phyloP scores from a whole-genome alignment of 2,329 filamentous ascomycete species.

The Nigrospora osmanthi region DNA sequence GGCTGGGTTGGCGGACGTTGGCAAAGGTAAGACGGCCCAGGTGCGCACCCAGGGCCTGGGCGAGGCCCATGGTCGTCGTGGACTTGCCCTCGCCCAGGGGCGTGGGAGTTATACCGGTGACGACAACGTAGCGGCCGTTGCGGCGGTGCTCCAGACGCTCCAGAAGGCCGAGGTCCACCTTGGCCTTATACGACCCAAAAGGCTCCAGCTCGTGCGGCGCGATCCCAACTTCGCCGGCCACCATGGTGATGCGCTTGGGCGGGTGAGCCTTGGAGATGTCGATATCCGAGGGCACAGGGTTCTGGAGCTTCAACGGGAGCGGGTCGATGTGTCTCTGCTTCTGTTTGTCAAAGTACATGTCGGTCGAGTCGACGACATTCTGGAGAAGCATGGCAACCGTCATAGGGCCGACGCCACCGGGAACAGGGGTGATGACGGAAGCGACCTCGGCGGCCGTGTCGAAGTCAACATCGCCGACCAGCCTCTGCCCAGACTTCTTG shows the following conservation, averaged over 20 bases:
- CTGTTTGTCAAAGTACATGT: constrained; percentile 72
- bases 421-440: constrained; percentile 90
- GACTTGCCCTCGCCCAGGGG: constrained; percentile 97
- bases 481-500: constrained; percentile 84
- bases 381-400: constrained; percentile 97
- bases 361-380: constrained; percentile 86
- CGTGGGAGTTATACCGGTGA: constrained; percentile 94
- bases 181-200: constrained; percentile 92
- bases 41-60: constrained; percentile 86
- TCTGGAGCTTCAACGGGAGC: constrained; percentile 70
- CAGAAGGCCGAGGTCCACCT: constrained; percentile 77
- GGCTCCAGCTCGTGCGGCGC: constrained; percentile 84
- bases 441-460: constrained; percentile 78
- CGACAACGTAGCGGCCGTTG: constrained; percentile 85
- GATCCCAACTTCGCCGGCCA: constrained; percentile 85
- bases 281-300: constrained; percentile 91
- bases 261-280: constrained; percentile 81
- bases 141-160: constrained; percentile 79
- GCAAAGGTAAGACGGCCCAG: constrained; percentile 84
- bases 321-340: constrained; percentile 74
- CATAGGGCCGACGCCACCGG: constrained; percentile 96
- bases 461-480: constrained; percentile 94
- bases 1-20: constrained; percentile 93
- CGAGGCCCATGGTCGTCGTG: constrained; percentile 92
- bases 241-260: constrained; percentile 81